Percentiles rank a stretch among this genome's conserved stretches.
Conservation (phyloP, 306 rosid species). For the Sesbania bispinosa region DNA sequence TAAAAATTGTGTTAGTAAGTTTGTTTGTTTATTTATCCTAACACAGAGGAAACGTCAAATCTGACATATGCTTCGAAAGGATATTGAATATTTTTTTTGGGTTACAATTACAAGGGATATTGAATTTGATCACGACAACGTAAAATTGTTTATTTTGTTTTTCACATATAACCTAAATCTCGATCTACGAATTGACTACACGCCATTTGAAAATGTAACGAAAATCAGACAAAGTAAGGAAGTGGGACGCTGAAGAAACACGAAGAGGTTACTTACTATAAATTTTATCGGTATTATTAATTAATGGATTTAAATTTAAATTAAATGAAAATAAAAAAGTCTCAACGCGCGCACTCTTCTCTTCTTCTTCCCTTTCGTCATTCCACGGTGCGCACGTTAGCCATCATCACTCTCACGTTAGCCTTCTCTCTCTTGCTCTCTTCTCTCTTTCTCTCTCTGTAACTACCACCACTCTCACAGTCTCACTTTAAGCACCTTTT, state of each 20-base stretch:
- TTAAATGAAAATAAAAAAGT: not conserved
- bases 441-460: conserved; percentile 7
- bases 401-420: not conserved
- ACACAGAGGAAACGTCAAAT: too few species aligned
- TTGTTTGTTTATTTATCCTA: too few species aligned
- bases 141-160: too few species aligned
- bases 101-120: too few species aligned
- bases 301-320: not conserved
- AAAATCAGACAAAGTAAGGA: not conserved
- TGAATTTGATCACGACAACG: too few species aligned
- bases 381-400: conserved; percentile 25
- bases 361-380: not conserved
- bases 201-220: not conserved
- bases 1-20: too few species aligned
- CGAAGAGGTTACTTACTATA: not conserved
- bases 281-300: not conserved
- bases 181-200: not conserved
- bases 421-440: not conserved
- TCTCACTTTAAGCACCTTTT: not conserved
- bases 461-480: not conserved
- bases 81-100: too few species aligned
- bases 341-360: conserved; percentile 17
- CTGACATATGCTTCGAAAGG: too few species aligned
- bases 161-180: too few species aligned
- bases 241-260: not conserved